Base-by-base conservation (phyloP, 805 yeast species). In the Lipomyces lipofer region DNA sequence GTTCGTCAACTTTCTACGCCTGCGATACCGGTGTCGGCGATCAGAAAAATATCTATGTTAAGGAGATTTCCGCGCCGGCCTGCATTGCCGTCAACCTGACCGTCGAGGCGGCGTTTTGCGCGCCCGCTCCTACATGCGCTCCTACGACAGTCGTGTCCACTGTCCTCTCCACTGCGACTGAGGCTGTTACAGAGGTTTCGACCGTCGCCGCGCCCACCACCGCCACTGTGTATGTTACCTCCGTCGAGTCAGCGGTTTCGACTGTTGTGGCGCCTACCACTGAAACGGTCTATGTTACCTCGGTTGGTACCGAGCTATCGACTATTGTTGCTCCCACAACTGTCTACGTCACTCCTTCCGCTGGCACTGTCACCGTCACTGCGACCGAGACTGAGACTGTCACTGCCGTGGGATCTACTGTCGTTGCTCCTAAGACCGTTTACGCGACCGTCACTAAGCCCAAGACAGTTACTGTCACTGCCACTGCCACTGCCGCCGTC, bases 1-100 rank as follows among this genome's bases (percentile, higher is more conserved):
- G 52, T 30, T 44, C 53, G 47, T 27, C 61, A 21, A 57, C 61
- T 22, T 57, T 57, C 61, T 57, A 50, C 51, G 56, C 59, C 25
- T 57, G 61, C 53, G 61, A 53, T 51, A 57, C 61, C 17, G 61
- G 61, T 27, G 54, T 57, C 30, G 56, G 36, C 36, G 25, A 49
- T 46, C 51, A 56, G 53, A 19, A 48, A 27, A 57, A 57, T 60
- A 49, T 57, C 49, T 57, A 57, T 49, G 61, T 57, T 25, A 25
- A 43, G 51, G 36, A 39, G 39, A 57, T 57, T 44, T 57, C 61
- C 10, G 47, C 50, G 12, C 17, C 55, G 29, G 61, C 61, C 24
- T 57, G 61, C 51, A 50, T 46, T 17, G 32, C 58, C 13, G 49
- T 57, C 47, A 36, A 47, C 17, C 58, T 57, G 30, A 38, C 27